Percentiles rank a stretch among this genome's conserved stretches.
Evolutionary conservation across 1,284 basidiomycete genomes (phyloP).

Genomic region (Cutaneotrichosporon cavernicola): DNA sequence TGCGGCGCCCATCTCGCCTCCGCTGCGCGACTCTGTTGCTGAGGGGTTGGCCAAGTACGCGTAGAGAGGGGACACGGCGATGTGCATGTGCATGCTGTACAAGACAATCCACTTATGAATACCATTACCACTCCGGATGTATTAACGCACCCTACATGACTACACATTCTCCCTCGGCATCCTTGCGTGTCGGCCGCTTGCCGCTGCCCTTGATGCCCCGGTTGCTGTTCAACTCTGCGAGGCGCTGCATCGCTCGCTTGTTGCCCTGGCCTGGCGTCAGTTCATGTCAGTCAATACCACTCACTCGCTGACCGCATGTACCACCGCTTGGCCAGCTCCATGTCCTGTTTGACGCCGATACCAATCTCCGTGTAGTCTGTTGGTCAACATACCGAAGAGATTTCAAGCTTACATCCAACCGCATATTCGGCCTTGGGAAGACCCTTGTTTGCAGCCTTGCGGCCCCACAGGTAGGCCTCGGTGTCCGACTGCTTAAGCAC

Average conservation of each 20-base stretch:
- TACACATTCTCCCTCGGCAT: slow-evolving; percentile 87
- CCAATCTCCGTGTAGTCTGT: slow-evolving; percentile 90
- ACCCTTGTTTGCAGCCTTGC: slow-evolving; percentile 89
- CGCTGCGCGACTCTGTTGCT: slow-evolving; percentile 11
- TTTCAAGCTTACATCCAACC: slow-evolving; percentile 65
- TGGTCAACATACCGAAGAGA: slow-evolving; percentile 15
- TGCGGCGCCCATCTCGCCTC: slow-evolving; percentile 47
- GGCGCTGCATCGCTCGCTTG: slow-evolving; percentile 68
- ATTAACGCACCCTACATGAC: slow-evolving; percentile 58
- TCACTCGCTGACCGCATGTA: slow-evolving; percentile 95
- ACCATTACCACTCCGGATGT: slow-evolving; percentile 5
- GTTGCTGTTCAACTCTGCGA: slow-evolving; percentile 67
- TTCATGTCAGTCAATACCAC: slow-evolving; percentile 42
- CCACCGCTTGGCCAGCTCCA: slow-evolving; percentile 96
- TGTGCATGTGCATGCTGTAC: slow-evolving; percentile 20
- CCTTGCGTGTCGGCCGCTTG: slow-evolving; percentile 81
- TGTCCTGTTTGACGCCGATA: slow-evolving; percentile 92
- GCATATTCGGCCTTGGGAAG: slow-evolving; percentile 93
- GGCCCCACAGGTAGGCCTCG: slow-evolving; percentile 95
- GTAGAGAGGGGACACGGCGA: background rate
- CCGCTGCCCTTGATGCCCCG: slow-evolving; percentile 54
- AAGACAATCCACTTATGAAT: slow-evolving; percentile 13
- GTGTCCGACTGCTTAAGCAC: slow-evolving; percentile 96
- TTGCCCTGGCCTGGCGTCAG: slow-evolving; percentile 44
- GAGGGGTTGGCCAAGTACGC: slow-evolving; percentile 4